Evolutionary conservation across 176 grass and related monocot species (phyloP), one percentile per base, ranked within the genome.

Genomic region (Eragrostis nindensis): DNA sequence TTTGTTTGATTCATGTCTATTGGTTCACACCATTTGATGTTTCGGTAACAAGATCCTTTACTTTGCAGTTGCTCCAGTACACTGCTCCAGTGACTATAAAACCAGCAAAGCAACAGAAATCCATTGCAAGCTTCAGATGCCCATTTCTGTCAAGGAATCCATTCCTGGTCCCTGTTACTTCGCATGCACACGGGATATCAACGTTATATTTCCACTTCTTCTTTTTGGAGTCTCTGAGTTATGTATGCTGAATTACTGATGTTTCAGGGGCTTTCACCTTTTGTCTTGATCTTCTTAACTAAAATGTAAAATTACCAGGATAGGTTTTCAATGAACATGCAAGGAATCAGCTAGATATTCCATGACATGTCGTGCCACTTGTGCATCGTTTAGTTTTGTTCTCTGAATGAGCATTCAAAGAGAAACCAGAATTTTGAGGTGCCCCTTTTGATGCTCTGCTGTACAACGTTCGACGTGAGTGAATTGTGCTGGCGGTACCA

Each of bases 91-190:
- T 68, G 60, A 67, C 72, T 73, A 68, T 41, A 60, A 75, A 70
- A 69, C 45, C 7, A 70, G 45, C 11, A 38, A 68, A 63, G 49
- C 21, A 81, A 60, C 66, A 61, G 16, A 64, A 50, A 67, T 57
- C 19, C 12, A 19, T 60, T 57, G 73, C 62, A 75, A 75, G 84
- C 71, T 82, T 86, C 67, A 86, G 70, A 82, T 26, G 26, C 46
- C 62, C 73, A 60, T 48, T 73, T 85, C 22, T 82, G 62, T 65
- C 7, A 56, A 49, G 49, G 49, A 47, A 76, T 49, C 22, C 29
- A 15, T 77, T 8, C 19, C 8, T 5, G 29, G 3, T 46, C 65
- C 65, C 42, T 6, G 41, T 70, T 64, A 70, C 64, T 80, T 75
- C 29, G 39, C 64, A 22, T 65, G 72, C 16, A 71, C 4, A 11